These are phyloP conservation scores for Fraxinus excelsior DNA, from an alignment of 257 asterid species.

Conservation along the genomic window DNA sequence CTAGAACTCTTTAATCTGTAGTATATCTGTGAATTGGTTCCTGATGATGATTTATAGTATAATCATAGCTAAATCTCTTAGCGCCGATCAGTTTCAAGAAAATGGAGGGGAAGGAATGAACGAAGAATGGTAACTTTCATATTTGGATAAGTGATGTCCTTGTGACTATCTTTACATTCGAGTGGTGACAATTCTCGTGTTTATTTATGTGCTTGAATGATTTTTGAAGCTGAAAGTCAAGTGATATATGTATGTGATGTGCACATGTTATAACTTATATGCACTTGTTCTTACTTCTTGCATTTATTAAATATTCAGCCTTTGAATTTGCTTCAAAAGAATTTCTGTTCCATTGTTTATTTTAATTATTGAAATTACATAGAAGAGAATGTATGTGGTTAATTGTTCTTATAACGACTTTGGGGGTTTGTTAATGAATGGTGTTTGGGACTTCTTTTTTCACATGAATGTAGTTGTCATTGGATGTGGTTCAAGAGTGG, in stretches of 20 bases:
- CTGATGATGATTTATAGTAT: not conserved
- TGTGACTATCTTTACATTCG: not conserved
- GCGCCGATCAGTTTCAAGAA: not conserved
- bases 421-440: not conserved
- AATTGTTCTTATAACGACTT: not conserved
- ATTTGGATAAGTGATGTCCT: not conserved
- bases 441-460: slow-evolving; percentile 7
- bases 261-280: not conserved
- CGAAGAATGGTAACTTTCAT: not conserved
- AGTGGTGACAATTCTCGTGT: not conserved
- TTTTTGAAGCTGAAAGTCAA: not conserved
- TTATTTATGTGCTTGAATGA: not conserved
- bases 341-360: not conserved
- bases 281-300: not conserved
- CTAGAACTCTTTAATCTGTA: not conserved
- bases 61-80: not conserved
- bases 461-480: slow-evolving; percentile 38
- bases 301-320: not conserved
- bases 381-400: not conserved
- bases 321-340: not conserved
- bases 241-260: not conserved
- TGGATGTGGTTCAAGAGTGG: slow-evolving; percentile 65
- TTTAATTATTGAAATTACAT: slow-evolving; percentile 1
- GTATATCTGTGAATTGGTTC: too few species aligned
- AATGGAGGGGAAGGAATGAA: not conserved